phyloP scores from a whole-genome alignment of 2,329 filamentous ascomycete species.

The Pseudocercospora fuligena region DNA sequence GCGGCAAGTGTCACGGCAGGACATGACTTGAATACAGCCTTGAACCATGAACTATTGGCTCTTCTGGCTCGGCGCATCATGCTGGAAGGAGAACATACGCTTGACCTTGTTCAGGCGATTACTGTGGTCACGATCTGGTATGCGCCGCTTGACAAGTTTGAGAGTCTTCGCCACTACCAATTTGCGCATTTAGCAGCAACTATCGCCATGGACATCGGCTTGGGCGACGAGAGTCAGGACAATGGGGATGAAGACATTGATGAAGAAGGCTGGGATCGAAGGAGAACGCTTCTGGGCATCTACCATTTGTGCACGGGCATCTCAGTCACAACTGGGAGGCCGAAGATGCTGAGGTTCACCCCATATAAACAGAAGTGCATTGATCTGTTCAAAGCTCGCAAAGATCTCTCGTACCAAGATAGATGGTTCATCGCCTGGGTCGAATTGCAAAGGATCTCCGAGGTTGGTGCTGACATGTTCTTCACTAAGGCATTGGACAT shows the following conservation, averaged over 20 bases:
- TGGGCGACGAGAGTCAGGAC: conserved; percentile 7
- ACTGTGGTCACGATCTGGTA: conserved; percentile 19
- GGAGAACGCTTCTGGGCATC: conserved; percentile 13
- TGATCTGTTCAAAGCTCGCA: conserved; percentile 7
- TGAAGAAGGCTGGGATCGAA: conserved; percentile 12
- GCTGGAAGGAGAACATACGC: conserved; percentile 16
- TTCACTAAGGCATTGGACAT: conserved; percentile 9
- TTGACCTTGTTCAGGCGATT: conserved; percentile 15
- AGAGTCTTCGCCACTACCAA: conserved; percentile 17
- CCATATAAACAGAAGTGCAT: conserved; percentile 17
- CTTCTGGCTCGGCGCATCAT: conserved; percentile 13
- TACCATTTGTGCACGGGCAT: conserved; percentile 15
- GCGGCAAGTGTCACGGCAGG: conserved; percentile 12
- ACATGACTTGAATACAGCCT: conserved; percentile 9
- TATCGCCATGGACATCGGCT: conserved; percentile 14
- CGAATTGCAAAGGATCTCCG: conserved; percentile 12
- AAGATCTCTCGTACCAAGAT: not conserved
- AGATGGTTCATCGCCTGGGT: conserved; percentile 18
- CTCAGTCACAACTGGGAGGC: conserved; percentile 9
- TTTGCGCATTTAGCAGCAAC: conserved; percentile 17
- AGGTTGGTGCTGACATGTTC: conserved; percentile 13
- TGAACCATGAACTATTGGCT: conserved; percentile 14
- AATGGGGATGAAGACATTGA: not conserved
- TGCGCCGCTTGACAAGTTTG: conserved; percentile 17
- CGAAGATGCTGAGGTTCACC: conserved; percentile 17